phyloP scores from a whole-genome alignment of 2,329 filamentous ascomycete species.

The Botryotinia globosa region DNA sequence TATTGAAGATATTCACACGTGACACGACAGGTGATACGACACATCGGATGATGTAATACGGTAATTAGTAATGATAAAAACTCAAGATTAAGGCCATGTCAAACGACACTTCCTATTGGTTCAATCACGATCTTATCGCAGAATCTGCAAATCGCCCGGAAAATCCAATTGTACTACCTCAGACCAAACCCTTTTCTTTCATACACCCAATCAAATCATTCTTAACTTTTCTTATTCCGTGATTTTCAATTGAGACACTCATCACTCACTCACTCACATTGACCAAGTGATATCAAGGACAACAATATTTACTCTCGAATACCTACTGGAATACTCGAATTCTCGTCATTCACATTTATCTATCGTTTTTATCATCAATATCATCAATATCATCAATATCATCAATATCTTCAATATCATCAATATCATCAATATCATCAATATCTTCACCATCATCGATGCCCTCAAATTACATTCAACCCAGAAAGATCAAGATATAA shows the following conservation, averaged over 20 bases:
- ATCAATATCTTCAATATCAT: too few relatives aligned
- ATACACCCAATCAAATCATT: slow-evolving; percentile 16
- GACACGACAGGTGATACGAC: too few relatives aligned
- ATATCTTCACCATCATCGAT: too few relatives aligned
- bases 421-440: too few relatives aligned
- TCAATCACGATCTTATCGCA: background rate
- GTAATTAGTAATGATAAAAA: background rate
- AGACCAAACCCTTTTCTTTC: slow-evolving; percentile 17
- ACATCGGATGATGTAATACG: background rate
- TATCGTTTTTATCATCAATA: background rate
- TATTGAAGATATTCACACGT: background rate
- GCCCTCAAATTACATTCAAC: background rate
- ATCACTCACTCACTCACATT: too few relatives aligned
- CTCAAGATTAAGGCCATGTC: background rate
- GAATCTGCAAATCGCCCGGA: slow-evolving; percentile 6
- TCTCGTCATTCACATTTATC: background rate
- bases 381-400: too few relatives aligned
- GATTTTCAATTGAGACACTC: slow-evolving; percentile 9
- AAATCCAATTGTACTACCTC: background rate
- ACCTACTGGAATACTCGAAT: background rate
- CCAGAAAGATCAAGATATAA: background rate
- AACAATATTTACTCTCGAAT: background rate
- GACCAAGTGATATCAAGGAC: background rate
- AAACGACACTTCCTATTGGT: background rate
- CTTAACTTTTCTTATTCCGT: background rate